Base-by-base conservation (phyloP, 371 early-diverging fungal genomes). In the Mucor sp. region DNA sequence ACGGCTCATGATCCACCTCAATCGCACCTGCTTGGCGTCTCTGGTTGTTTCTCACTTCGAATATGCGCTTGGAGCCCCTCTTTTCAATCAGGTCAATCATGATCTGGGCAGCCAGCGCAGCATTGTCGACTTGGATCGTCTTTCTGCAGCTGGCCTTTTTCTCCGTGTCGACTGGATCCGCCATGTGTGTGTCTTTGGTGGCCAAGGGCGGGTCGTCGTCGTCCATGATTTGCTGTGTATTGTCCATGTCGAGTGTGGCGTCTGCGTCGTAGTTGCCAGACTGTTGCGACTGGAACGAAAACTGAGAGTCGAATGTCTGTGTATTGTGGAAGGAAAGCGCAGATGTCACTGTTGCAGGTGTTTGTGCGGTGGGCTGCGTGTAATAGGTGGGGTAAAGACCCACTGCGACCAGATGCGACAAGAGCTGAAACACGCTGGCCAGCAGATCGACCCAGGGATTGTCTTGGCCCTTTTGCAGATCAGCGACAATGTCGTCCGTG, bases 1-100 rank as follows among this genome's bases (percentile, higher is more conserved):
- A 72, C 35, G 68, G 75, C 4, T 62, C 63, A 9, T 63, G 56
- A 39, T 63, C 57, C 2, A 39, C 41, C 30, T 39, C n/a, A 0
- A 14, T 33, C 12, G 37, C 39, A 7, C 62, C 67, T 15, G 58
- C 33, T 65, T 69, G 63, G 30, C 68, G 60, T 55, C 60, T 41
- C 56, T 67, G 74, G 48, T 63, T 74, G 43, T 79, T 62, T 55
- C 67, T 63, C 6, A 78, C 67, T 56, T 82, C 76, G 72, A 82
- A 77, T 6, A 82, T 69, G 17, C 77, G 67, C 32, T 79, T 82
- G 0, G 72, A 69, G 25, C 72, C 66, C 62, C 70, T 75, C 55
- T 77, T 79, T 27, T 82, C 82, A 8, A 82, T 74, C 27, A 82
- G 43, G 6, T 74, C 65, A 30, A 77, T 77, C 71, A 82, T 77